Evolutionary conservation across 352 stramenopile species (phyloP).

Genomic region (Pythium sp.): DNA sequence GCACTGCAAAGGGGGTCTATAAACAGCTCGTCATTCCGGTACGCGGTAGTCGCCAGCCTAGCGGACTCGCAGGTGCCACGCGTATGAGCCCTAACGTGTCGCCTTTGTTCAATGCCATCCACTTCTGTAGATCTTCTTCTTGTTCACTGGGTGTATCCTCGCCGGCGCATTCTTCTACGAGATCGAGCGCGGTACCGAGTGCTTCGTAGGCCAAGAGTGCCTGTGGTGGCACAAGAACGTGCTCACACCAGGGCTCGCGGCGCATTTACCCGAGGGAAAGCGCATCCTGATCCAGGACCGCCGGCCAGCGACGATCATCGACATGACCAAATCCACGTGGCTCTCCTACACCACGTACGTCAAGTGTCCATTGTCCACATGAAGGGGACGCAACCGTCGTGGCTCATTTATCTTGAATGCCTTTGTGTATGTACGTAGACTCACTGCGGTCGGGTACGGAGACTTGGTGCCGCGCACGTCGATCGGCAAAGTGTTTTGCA

Average conservation of each 20-base stretch:
- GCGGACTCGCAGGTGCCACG: background rate
- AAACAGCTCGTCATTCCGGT: constrained; percentile 66
- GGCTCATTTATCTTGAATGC: background rate
- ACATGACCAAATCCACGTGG: constrained; percentile 75
- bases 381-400: background rate
- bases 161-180: constrained; percentile 68
- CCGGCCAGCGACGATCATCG: constrained; percentile 38
- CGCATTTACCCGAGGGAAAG: constrained; percentile 45
- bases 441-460: constrained; percentile 77
- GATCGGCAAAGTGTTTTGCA: constrained; percentile 61
- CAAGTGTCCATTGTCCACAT: background rate
- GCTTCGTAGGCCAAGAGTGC: constrained; percentile 52
- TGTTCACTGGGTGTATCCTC: constrained; percentile 65
- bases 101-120: background rate
- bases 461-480: constrained; percentile 59
- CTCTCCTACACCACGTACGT: constrained; percentile 62
- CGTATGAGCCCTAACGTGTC: background rate
- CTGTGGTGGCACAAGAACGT: constrained; percentile 60
- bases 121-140: constrained; percentile 59
- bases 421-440: constrained; percentile 19
- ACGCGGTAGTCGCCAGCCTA: background rate
- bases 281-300: constrained; percentile 65
- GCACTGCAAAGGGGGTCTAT: constrained; percentile 53
- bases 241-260: constrained; percentile 37
- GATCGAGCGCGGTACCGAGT: constrained; percentile 67